Evolutionary conservation across 495 filamentous ascomycete species (phyloP), one percentile per base, ranked within the genome.

Genomic region (Podospora pseudocomata): DNA sequence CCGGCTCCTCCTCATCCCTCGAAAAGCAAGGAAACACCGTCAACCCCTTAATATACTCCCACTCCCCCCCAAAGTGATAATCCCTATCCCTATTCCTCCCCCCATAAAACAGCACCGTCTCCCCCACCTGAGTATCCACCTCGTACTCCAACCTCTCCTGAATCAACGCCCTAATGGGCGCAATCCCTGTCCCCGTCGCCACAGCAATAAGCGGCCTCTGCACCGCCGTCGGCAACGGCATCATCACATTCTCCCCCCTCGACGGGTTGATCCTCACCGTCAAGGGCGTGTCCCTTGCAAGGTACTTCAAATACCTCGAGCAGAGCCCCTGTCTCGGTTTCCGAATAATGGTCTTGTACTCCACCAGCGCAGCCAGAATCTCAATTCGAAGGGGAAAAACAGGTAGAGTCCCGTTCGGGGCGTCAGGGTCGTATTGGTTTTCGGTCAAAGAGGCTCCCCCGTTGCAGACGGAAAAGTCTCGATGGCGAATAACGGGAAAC

Each of bases 401-500:
- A 15, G 44, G 23, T 3, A 63, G 2, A 0, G 16, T 1, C 19
- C 39, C 23, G 2, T 54, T 53, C 23, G 16, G 49, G n/a, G 13
- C 28, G 5, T 27, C 34, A 20, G 63, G 13, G 23, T 28, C 28
- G 1, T n/a, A 1, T 13, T 30, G 15, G 13, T 11, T 16, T 13
- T 53, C 16, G n/a, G 28, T 39, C n/a, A 66, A 67, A 27, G 67
- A 65, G 9, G 15, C 70, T 7, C 89, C 91, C 0, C 91, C 91
- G 70, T 89, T 92, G 20, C 92, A 91, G 65, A 97, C 91, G 69
- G 92, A 96, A 77, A 96, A 99, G 67, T 94, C 92, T 18, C 96
- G 83, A 60, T 86, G 88, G 18, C 91, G 86, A 27, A 97, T 87
- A 16, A 86, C 66, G 0, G 94, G 95, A 65, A 99, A 86, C 19